A percentile compares a stretch with the other conserved stretches of the same genome.
Evolutionary conservation across 2,329 filamentous ascomycete species (phyloP).

Genomic region (Colletotrichum tofieldiae): DNA sequence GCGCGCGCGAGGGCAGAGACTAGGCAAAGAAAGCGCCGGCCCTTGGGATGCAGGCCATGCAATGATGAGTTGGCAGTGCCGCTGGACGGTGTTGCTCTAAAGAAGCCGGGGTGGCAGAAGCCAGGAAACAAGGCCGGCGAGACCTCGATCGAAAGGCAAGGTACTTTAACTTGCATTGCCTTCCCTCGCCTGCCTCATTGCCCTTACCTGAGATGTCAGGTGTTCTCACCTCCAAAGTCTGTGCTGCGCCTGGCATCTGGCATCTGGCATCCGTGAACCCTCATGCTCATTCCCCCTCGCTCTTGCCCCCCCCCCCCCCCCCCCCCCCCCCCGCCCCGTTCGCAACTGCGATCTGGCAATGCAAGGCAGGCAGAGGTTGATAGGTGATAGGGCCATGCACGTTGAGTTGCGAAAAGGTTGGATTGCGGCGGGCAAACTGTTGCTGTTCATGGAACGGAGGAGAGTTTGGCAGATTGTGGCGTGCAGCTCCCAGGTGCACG

Average conservation of each 20-base stretch:
- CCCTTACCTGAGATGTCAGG: constrained; percentile 14
- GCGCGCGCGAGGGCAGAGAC: constrained; percentile 55
- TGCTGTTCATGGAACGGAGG: constrained; percentile 9
- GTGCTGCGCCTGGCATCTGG: neutral
- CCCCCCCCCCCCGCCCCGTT: no score
- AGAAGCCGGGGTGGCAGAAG: constrained; percentile 11
- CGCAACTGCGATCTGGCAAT: constrained; percentile 25
- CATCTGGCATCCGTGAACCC: neutral
- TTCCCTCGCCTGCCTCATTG: constrained; percentile 9
- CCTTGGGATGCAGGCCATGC: constrained; percentile 77
- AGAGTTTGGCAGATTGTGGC: constrained; percentile 14
- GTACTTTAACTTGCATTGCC: neutral
- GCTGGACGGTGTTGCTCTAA: constrained; percentile 31
- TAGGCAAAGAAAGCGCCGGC: constrained; percentile 55
- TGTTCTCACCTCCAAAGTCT: neutral
- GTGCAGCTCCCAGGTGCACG: constrained; percentile 1
- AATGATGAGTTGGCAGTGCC: constrained; percentile 84
- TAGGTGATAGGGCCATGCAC: constrained; percentile 8
- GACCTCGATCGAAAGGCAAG: constrained; percentile 19
- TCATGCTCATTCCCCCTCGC: neutral
- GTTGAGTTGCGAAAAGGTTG: constrained; percentile 6
- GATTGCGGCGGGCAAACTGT: constrained; percentile 31
- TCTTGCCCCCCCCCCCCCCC: neutral
- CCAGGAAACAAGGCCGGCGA: constrained; percentile 16
- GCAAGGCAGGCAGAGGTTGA: neutral